Evolutionary conservation across 768 basidiomycete species (phyloP), one percentile per base, ranked within the genome.

Genomic region (Leccinum truebloodii): DNA sequence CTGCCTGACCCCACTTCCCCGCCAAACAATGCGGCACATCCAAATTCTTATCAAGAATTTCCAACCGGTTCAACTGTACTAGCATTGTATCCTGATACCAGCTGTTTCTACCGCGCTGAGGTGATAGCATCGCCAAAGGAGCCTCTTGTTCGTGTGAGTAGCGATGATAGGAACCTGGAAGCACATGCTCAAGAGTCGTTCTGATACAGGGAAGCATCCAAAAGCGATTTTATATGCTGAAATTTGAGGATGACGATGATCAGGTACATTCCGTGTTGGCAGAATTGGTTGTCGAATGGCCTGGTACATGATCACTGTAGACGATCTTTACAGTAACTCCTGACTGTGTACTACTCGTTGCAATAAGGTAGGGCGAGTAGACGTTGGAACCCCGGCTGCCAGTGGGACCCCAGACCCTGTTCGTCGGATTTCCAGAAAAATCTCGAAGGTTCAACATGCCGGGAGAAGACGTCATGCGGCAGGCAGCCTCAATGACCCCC

Each of bases 71-170:
- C 88, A 22, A 89, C 81, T 0, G 92, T 94, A 10, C 84, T 94
- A 83, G 92, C 90, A 2, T 77, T 94, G n/a, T 94, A 93, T 73
- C 92, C 92, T 0, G 92, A 94, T 69, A 94, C 92, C 0, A 94
- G 90, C 65, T 92, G 90, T 71, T 94, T 94, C 78, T 94, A 94
- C 68, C 88, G 89, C 28, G 92, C 92, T 7, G 89, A 92, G 67
- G 91, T 94, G 6, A 80, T 92, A 51, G 80, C 84, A n/a, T 83
- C 85, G 10, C 91, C 90, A 5, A 76, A 67, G 52, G 82, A 81
- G 26, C 71, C 74, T 0, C 59, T 67, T 4, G 70, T 71, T 55
- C 73, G 81, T 26, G 81, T 82, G 61, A 74, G 78, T 70, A 52
- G 18, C 34, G n/a, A 48, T 39, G 52, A 30, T 10, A 54, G 20